A percentile compares a stretch with the other conserved stretches of the same genome.
Evolutionary conservation across 805 yeast genomes (phyloP).

Genomic region (Torulaspora microellipsoides): DNA sequence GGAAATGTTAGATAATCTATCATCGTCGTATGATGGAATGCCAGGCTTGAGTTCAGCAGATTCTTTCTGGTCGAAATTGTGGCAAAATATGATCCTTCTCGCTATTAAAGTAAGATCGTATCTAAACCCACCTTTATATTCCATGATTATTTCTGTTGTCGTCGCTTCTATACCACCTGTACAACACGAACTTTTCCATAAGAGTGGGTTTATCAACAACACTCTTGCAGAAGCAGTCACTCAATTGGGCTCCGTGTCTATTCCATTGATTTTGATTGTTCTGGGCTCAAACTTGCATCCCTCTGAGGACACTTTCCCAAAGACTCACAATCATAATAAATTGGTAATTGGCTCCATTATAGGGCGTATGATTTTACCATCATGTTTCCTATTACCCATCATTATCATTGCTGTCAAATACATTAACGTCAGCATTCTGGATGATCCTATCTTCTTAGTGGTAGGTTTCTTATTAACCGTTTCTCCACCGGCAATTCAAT

Average conservation of each 20-base stretch:
- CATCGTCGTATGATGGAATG: neutral
- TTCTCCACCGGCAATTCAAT: constrained; percentile 80
- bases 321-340: constrained; percentile 56
- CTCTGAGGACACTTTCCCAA: constrained; percentile 59
- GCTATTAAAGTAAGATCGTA: constrained; percentile 35
- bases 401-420: constrained; percentile 61
- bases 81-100: constrained; percentile 6
- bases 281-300: constrained; percentile 78
- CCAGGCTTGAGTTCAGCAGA: constrained; percentile 1
- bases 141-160: constrained; percentile 64
- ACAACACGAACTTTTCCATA: constrained; percentile 53
- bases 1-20: constrained; percentile 3
- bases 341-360: constrained; percentile 64
- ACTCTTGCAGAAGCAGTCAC: constrained; percentile 60
- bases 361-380: constrained; percentile 76
- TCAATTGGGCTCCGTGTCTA: constrained; percentile 69
- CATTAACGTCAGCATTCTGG: constrained; percentile 61
- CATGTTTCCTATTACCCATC: constrained; percentile 60
- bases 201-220: constrained; percentile 57
- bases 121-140: constrained; percentile 82
- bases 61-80: constrained; percentile 17
- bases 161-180: constrained; percentile 63
- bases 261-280: constrained; percentile 70
- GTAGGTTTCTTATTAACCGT: constrained; percentile 72
- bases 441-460: constrained; percentile 75